phyloP scores from a whole-genome alignment of 345 rosid genomes.

The Anacardium occidentale region DNA sequence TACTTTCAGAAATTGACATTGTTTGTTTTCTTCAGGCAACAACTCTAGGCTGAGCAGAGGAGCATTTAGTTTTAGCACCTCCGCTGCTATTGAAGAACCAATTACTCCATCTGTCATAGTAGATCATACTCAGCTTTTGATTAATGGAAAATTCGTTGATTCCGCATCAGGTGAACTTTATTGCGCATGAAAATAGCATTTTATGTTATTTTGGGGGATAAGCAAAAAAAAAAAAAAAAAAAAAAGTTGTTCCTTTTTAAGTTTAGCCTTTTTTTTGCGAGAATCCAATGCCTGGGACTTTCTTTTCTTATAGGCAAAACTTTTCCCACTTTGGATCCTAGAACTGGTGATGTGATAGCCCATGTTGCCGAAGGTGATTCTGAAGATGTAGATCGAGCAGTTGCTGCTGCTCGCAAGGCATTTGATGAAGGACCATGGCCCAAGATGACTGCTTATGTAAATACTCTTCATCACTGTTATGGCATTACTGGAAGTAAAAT shows the following conservation, averaged over 20 bases:
- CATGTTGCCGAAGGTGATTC: slow-evolving; percentile 91
- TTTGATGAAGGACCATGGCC: slow-evolving; percentile 99
- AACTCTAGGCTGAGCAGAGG: slow-evolving; percentile 34
- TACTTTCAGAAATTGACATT: background rate
- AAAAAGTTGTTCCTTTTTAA: no score
- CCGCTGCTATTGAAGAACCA: slow-evolving; percentile 52
- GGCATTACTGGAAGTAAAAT: background rate
- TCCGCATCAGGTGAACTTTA: slow-evolving; percentile 69
- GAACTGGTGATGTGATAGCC: slow-evolving; percentile 86
- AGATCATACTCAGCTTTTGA: slow-evolving; percentile 58
- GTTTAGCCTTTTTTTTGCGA: background rate
- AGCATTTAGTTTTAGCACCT: slow-evolving; percentile 48
- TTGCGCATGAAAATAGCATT: background rate
- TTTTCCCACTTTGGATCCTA: slow-evolving; percentile 83
- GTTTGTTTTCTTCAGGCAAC: slow-evolving; percentile 39
- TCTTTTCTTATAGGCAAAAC: slow-evolving; percentile 44
- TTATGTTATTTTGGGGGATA: background rate
- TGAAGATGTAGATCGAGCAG: slow-evolving; percentile 83
- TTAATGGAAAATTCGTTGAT: slow-evolving; percentile 75
- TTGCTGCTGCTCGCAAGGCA: slow-evolving; percentile 89
- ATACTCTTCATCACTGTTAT: background rate
- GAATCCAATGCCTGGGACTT: background rate
- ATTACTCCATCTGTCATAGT: slow-evolving; percentile 62
- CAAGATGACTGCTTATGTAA: slow-evolving; percentile 83
- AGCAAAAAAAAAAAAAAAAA: background rate